phyloP scores from a whole-genome alignment of 2,329 filamentous ascomycete species.

The Pseudogymnoascus sp. region DNA sequence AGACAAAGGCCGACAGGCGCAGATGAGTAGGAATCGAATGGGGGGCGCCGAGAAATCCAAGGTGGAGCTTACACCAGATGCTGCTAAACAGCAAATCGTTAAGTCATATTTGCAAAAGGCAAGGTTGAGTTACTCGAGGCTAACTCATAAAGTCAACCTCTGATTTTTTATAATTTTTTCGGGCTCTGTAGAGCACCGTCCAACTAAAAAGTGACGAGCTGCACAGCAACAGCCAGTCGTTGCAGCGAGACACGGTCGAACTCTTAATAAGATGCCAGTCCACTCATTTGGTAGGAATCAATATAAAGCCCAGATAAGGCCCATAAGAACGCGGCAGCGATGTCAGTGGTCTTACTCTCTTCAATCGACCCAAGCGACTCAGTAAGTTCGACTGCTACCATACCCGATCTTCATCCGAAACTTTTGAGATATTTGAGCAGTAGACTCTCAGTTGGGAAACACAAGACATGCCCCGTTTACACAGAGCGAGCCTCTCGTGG shows the following conservation, averaged over 20 bases:
- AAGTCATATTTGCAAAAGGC: too few relatives aligned
- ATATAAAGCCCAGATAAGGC: neutral
- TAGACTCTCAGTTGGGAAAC: neutral
- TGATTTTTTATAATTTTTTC: too few relatives aligned
- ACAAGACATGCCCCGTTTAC: neutral
- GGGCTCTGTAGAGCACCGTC: too few relatives aligned
- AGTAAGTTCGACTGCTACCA: neutral
- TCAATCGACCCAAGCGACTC: neutral
- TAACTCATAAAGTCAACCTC: too few relatives aligned
- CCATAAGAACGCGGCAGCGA: neutral
- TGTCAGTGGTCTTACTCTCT: neutral
- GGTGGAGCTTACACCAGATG: too few relatives aligned
- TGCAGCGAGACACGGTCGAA: neutral
- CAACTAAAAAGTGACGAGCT: neutral
- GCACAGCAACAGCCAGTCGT: neutral
- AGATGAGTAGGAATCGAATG: too few relatives aligned
- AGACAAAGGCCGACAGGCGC: too few relatives aligned
- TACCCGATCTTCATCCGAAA: neutral
- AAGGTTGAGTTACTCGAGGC: too few relatives aligned
- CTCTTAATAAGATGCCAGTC: neutral
- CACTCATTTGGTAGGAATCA: neutral
- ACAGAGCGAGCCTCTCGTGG: neutral
- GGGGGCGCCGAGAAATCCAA: too few relatives aligned
- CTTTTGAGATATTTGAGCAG: slow-evolving; percentile 3
- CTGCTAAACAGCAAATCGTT: too few relatives aligned